phyloP scores from a whole-genome alignment of 2,329 filamentous ascomycete species.

The Xylariaceae sp. region DNA sequence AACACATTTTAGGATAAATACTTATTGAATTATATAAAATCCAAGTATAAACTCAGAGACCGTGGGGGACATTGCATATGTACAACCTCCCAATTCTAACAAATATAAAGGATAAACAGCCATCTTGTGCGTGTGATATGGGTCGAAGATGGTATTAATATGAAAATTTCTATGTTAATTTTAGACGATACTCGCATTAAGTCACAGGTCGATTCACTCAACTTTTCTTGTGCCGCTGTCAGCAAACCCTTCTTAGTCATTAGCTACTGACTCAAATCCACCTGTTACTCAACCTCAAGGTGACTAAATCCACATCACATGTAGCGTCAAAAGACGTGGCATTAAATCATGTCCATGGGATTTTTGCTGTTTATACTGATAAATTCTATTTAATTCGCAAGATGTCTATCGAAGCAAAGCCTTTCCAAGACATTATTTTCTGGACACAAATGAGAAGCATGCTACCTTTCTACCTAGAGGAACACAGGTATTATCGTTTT shows the following conservation, averaged over 20 bases:
- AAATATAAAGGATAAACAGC: no score
- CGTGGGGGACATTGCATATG: no score
- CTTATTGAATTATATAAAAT: no score
- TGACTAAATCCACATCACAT: background rate
- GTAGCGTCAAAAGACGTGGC: background rate
- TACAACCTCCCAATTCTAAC: no score
- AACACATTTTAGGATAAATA: no score
- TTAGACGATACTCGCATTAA: no score
- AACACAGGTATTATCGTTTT: background rate
- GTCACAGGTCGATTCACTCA: background rate
- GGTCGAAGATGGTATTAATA: no score
- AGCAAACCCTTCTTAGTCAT: background rate
- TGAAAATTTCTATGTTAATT: no score
- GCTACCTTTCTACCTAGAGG: background rate
- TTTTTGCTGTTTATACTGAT: background rate
- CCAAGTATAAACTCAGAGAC: no score
- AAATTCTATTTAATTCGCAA: background rate
- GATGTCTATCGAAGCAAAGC: background rate
- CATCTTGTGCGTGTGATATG: no score
- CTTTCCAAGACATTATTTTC: background rate
- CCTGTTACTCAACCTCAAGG: background rate
- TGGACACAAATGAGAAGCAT: background rate
- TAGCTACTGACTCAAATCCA: background rate
- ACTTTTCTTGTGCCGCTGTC: background rate
- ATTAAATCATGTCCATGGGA: background rate